These are phyloP conservation scores for Vicia villosa DNA, from an alignment of 306 rosid species.

Conservation along the genomic window DNA sequence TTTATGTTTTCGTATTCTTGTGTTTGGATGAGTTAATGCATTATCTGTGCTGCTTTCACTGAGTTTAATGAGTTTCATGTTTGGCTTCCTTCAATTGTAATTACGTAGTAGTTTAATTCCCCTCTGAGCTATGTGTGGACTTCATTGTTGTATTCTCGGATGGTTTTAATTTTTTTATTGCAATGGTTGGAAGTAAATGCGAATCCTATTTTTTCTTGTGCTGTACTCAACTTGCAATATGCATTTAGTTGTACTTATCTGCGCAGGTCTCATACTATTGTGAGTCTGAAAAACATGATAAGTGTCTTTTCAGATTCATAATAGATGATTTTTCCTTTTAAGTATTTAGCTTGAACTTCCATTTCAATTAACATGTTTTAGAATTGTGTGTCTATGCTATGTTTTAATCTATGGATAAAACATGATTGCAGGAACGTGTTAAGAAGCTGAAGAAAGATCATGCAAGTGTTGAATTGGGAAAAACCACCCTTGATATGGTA, in stretches of 20 bases:
- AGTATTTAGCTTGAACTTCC: constrained; percentile 21
- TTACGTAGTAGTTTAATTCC: background rate
- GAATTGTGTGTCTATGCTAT: background rate
- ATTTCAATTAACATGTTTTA: background rate
- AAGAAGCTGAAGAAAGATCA: constrained; percentile 80
- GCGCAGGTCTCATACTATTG: constrained; percentile 5
- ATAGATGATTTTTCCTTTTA: constrained; percentile 3
- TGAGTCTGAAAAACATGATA: constrained; percentile 14
- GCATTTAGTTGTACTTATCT: background rate
- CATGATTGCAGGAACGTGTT: constrained; percentile 76
- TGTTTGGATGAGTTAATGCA: constrained; percentile 30
- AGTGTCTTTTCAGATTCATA: constrained; percentile 3
- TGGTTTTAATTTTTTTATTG: constrained; percentile 28
- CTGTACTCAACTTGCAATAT: constrained; percentile 10
- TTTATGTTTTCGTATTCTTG: constrained; percentile 18
- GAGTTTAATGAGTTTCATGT: constrained; percentile 13
- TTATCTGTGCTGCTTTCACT: constrained; percentile 6
- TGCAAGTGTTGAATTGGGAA: constrained; percentile 88
- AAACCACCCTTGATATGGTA: constrained; percentile 92
- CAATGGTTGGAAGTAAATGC: constrained; percentile 7
- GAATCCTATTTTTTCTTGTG: constrained; percentile 5
- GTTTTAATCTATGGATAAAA: constrained; percentile 7
- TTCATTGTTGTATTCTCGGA: constrained; percentile 11
- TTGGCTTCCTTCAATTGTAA: background rate
- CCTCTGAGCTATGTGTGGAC: constrained; percentile 7